Evolutionary conservation across 2,329 filamentous ascomycete genomes (phyloP), one percentile per base, ranked within the genome.

Genomic region (Aspergillus fructus): DNA sequence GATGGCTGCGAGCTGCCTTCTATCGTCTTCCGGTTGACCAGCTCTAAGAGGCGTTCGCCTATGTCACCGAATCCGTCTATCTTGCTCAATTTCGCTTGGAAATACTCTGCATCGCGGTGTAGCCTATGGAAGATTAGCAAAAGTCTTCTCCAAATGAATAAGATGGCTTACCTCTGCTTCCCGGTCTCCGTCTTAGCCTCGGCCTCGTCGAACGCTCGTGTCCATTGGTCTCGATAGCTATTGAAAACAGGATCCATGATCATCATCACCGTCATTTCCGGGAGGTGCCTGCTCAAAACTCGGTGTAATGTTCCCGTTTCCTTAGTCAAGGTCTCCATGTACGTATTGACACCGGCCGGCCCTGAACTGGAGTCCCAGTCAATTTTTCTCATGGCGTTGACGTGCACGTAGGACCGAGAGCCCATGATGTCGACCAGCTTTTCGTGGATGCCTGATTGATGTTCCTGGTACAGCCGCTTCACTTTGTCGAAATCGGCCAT

Each of bases 351-450:
- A 15, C 76, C 71, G 56, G 73, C 72, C 50, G 75, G 68, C 42
- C 76, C 78, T 11, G 69, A 73, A 46, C 78, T 74, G 12, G 77
- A 69, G 62, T 93, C 88, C 89, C 91, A 96, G 62, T 90, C 81
- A 42, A 93, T 84, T 49, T 85, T 83, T 69, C 84, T 88, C 79
- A 96, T 87, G 23, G 85, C 84, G 68, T 87, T 88, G 40, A 91
- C 87, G 67, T 93, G 91, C 6, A 87, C 78, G 4, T 84, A 79
- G 1, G 91, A 90, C 5, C 92, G 85, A 1, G 85, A 86, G 55
- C 87, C 89, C 89, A 97, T 96, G 51, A 97, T 96, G 63, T 96
- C 91, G 17, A 96, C 89, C 1, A 97, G 79, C 71, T 97, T 97
- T 68, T 96, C 91, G 71, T 94, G 91, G 59, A 97, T 96, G 60